These are phyloP conservation scores for Chaetoceros muelleri DNA, from an alignment of 108 stramenopile species.

Conservation along the genomic window DNA sequence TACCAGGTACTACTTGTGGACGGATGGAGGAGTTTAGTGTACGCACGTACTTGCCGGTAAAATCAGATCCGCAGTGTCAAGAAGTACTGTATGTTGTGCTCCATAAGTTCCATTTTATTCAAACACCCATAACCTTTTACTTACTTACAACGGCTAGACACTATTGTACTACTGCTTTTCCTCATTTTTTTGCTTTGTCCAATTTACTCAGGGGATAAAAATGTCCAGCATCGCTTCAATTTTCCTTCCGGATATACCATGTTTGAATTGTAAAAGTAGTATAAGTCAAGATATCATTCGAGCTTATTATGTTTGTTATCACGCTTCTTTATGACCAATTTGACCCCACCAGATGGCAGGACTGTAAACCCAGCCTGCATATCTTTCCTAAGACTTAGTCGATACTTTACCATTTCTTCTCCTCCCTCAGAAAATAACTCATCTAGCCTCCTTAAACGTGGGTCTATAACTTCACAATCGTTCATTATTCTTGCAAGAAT, in stretches of 20 bases:
- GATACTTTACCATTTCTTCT: not conserved
- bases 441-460: conserved; percentile 13
- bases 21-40: too few relatives aligned
- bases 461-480: conserved; percentile 43
- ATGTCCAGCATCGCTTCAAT: not conserved
- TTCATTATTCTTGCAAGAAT: conserved; percentile 60
- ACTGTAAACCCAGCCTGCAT: conserved; percentile 96
- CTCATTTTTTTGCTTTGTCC: not conserved
- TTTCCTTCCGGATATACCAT: not conserved
- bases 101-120: too few relatives aligned
- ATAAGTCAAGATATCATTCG: not conserved
- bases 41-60: too few relatives aligned
- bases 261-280: not conserved
- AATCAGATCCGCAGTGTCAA: too few relatives aligned
- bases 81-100: too few relatives aligned
- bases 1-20: too few relatives aligned
- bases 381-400: conserved; percentile 49
- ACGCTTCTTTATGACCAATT: conserved; percentile 11
- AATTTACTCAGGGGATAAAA: not conserved
- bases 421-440: not conserved
- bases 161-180: not conserved
- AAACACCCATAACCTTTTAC: too few relatives aligned
- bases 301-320: not conserved
- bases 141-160: too few relatives aligned
- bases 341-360: conserved; percentile 76